Evolutionary conservation across 2,329 filamentous ascomycete genomes (phyloP), one percentile per base, ranked within the genome.

Genomic region (Herpotrichia juniperi): DNA sequence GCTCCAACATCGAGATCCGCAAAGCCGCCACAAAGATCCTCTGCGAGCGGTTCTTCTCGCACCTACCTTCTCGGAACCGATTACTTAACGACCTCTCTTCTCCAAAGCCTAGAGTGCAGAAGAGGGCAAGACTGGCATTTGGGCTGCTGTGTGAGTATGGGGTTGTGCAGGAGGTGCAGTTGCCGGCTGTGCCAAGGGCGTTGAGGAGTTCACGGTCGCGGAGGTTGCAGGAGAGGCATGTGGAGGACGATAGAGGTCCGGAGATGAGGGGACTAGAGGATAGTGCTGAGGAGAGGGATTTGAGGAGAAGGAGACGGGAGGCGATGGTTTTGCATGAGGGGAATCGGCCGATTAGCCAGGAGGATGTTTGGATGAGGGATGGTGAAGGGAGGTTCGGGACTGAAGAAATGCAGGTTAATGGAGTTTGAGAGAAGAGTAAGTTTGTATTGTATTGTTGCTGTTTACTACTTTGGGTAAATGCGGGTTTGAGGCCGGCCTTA

Each of bases 321-420:
- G 92, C 91, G 4, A 93, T 97, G 84, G 92, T 97, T 17, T 78
- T 96, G 50, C 93, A 92, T 64, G 91, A 96, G 65, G 90, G 90
- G n/a, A 90, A 85, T 19, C 82, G 87, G 26, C 88, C 90, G 1
- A 72, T 96, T 39, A 86, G 83, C 3, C 83, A 86, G 57, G 85
- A 85, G 39, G 90, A 96, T 68, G 96, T 96, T 30, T 90, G 93
- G 47, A 87, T 94, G 71, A 51, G 71, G 30, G 62, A 67, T 50
- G 58, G 54, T 2, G 54, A 51, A 30, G 59, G 62, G 12, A 34
- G 48, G 42, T 57, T 58, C 51, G 55, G 25, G 40, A 57, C 46
- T 5, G 56, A 55, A 30, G 55, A 58, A 12, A n/a, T 16, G 34
- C 7, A 6, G n/a, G 34, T 5, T 5, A 37, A 19, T 11, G 16